Evolutionary conservation across 805 yeast species (phyloP).

Genomic region (Jamesozyma jinghongensis): DNA sequence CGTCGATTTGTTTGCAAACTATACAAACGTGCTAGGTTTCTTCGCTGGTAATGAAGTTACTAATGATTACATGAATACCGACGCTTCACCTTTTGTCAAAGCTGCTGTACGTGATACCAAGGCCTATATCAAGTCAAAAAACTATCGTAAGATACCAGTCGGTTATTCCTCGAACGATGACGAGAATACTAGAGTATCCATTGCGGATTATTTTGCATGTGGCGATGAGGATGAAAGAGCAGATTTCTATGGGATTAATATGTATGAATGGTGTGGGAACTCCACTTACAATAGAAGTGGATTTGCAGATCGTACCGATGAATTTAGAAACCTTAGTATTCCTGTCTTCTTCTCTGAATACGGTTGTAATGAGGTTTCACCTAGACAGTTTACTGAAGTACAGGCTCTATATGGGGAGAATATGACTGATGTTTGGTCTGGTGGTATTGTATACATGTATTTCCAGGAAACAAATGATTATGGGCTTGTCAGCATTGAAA

Average conservation of each 20-base stretch:
- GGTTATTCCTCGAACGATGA: constrained; percentile 82
- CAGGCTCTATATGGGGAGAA: constrained; percentile 50
- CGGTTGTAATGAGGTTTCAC: constrained; percentile 63
- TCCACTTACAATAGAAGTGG: constrained; percentile 55
- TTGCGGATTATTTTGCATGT: constrained; percentile 72
- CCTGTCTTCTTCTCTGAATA: constrained; percentile 78
- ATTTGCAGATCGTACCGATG: constrained; percentile 53
- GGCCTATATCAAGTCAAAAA: constrained; percentile 49
- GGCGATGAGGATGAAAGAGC: constrained; percentile 57
- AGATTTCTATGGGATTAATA: constrained; percentile 81
- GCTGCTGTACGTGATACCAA: constrained; percentile 77
- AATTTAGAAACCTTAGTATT: constrained; percentile 54
- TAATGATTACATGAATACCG: constrained; percentile 55
- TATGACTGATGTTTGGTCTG: constrained; percentile 82
- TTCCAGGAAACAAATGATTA: constrained; percentile 67
- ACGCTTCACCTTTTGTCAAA: constrained; percentile 72
- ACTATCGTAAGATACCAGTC: constrained; percentile 64
- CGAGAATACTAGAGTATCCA: constrained; percentile 48
- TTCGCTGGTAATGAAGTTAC: constrained; percentile 84
- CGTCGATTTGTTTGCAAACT: constrained; percentile 58
- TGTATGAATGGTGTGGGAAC: constrained; percentile 82
- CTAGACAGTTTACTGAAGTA: constrained; percentile 69
- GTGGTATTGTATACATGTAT: constrained; percentile 85
- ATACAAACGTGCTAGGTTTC: constrained; percentile 69
- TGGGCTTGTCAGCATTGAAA: constrained; percentile 55